Conservation (phyloP, 352 stramenopile species). For the Pythium phragmiticola region DNA sequence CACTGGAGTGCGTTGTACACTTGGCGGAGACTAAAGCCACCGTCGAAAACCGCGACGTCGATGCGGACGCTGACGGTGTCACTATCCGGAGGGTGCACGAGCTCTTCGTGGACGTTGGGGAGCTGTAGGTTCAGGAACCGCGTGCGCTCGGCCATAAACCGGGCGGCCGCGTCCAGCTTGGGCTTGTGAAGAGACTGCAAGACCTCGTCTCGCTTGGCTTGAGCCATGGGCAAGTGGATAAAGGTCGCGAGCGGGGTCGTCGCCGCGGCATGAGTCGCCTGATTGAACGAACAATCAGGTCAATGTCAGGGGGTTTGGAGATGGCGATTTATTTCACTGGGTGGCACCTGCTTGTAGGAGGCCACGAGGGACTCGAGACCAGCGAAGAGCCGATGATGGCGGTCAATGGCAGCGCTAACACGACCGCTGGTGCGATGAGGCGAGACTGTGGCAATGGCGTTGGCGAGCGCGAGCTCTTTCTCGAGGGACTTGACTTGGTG, state of each 20-base stretch:
- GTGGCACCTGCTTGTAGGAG: constrained; percentile 8
- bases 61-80: constrained; percentile 1
- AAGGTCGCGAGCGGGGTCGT: background rate
- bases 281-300: background rate
- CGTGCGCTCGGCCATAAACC: constrained; percentile 14
- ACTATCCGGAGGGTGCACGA: background rate
- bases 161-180: constrained; percentile 7
- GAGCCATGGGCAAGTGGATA: constrained; percentile 9
- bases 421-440: background rate
- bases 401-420: background rate
- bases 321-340: background rate
- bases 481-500: background rate
- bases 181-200: background rate
- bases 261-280: background rate
- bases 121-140: constrained; percentile 1
- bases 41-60: background rate
- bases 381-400: background rate
- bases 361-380: constrained; percentile 1
- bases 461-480: background rate
- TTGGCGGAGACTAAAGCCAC: constrained; percentile 4
- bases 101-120: constrained; percentile 1
- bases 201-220: background rate
- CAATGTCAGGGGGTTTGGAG: background rate
- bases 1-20: constrained; percentile 9
- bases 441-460: background rate